phyloP scores from a whole-genome alignment of 2,329 filamentous ascomycete genomes.

The Talaromyces islandicus region DNA sequence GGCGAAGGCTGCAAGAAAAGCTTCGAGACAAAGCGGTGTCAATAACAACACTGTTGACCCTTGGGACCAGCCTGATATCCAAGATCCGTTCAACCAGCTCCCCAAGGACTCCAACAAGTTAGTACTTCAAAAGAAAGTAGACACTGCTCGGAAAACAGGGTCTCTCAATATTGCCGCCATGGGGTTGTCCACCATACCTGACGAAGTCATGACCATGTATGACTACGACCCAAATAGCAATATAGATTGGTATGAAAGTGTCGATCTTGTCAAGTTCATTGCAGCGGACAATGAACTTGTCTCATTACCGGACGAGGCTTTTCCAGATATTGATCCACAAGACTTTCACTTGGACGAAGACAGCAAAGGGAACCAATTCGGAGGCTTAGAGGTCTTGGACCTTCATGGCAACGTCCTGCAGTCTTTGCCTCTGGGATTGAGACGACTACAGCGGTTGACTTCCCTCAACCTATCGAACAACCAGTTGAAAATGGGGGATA shows the following conservation, averaged over 20 bases:
- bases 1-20: slow-evolving; percentile 74
- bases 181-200: slow-evolving; percentile 70
- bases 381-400: slow-evolving; percentile 72
- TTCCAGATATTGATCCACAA: slow-evolving; percentile 63
- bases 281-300: slow-evolving; percentile 87
- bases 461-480: slow-evolving; percentile 83
- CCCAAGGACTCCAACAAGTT: slow-evolving; percentile 56
- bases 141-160: slow-evolving; percentile 68
- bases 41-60: slow-evolving; percentile 15
- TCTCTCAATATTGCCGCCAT: slow-evolving; percentile 84
- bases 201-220: slow-evolving; percentile 86
- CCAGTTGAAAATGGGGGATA: slow-evolving; percentile 63
- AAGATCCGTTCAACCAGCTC: slow-evolving; percentile 54
- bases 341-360: slow-evolving; percentile 60
- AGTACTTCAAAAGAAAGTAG: slow-evolving; percentile 66
- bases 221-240: slow-evolving; percentile 62
- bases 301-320: slow-evolving; percentile 64
- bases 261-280: slow-evolving; percentile 77
- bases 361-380: slow-evolving; percentile 68
- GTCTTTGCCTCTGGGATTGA: slow-evolving; percentile 67
- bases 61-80: slow-evolving; percentile 45
- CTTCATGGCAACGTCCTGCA: slow-evolving; percentile 77
- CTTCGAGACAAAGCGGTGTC: slow-evolving; percentile 30
- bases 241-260: slow-evolving; percentile 80
- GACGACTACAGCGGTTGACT: slow-evolving; percentile 67